These are phyloP conservation scores for Cucurbita pepo DNA, from an alignment of 306 rosid species.

Conservation along the genomic window DNA sequence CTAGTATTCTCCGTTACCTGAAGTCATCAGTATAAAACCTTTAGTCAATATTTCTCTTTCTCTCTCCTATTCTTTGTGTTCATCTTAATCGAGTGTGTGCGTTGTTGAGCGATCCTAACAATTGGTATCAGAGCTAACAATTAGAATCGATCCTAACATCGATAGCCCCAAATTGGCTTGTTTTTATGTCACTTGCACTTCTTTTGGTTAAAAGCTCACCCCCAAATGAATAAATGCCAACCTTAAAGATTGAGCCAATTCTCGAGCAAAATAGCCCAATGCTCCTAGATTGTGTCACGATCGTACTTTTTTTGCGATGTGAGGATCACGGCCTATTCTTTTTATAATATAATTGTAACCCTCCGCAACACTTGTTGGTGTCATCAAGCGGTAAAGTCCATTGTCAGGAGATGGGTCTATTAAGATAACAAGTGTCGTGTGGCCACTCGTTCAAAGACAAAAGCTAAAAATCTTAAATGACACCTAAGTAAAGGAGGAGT, in stretches of 20 bases:
- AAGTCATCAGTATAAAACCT: too few species aligned
- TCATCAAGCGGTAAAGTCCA: constrained; percentile 88
- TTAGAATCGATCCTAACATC: constrained; percentile 10
- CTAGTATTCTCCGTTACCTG: too few species aligned
- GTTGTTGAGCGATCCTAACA: too few species aligned
- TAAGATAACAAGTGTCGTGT: neutral
- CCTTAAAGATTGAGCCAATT: constrained; percentile 84
- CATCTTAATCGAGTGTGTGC: too few species aligned
- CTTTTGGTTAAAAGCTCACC: constrained; percentile 85
- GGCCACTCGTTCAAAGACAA: neutral
- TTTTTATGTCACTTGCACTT: constrained; percentile 89
- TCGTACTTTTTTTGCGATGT: too few species aligned
- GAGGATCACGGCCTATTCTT: too few species aligned
- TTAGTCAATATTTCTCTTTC: too few species aligned
- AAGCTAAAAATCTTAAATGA: neutral
- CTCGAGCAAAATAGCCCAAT: constrained; percentile 85
- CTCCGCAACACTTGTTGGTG: neutral
- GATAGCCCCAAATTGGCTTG: constrained; percentile 84
- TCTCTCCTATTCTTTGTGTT: too few species aligned
- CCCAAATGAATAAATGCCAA: constrained; percentile 83
- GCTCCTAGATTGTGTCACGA: constrained; percentile 53
- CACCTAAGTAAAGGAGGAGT: too few species aligned
- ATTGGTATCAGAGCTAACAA: too few species aligned
- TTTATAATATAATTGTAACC: too few species aligned
- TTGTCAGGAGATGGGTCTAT: constrained; percentile 24